These are phyloP conservation scores for Aspergillus haitiensis DNA, from an alignment of 495 filamentous ascomycete genomes.

Conservation along the genomic window DNA sequence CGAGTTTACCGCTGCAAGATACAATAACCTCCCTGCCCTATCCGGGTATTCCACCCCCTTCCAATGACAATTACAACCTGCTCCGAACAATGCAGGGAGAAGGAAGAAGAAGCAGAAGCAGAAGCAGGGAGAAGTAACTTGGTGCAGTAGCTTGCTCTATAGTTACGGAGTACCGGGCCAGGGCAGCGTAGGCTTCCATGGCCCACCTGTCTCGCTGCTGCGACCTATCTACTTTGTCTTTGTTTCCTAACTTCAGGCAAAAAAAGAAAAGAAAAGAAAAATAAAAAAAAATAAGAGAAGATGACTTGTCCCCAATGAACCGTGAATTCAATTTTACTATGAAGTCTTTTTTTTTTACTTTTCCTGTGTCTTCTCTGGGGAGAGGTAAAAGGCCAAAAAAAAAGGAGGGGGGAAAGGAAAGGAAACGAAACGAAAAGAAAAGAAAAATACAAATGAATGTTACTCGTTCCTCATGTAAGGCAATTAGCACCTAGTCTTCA, in stretches of 20 bases:
- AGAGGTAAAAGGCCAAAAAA: no score
- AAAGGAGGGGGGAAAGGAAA: no score
- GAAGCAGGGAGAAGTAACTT: no score
- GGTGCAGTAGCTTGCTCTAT: no score
- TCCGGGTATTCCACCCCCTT: background rate
- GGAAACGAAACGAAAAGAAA: no score
- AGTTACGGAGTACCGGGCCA: no score
- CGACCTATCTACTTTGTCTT: background rate
- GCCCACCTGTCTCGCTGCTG: background rate
- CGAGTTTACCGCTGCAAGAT: conserved; percentile 17
- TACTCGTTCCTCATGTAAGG: no score
- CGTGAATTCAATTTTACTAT: no score
- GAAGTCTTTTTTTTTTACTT: background rate
- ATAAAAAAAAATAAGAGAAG: background rate
- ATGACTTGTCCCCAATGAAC: conserved; percentile 9
- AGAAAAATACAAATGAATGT: no score
- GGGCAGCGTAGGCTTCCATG: background rate
- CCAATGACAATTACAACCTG: background rate
- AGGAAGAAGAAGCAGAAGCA: no score
- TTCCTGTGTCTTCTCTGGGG: conserved; percentile 6
- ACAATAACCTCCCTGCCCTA: conserved; percentile 1
- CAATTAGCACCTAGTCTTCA: no score
- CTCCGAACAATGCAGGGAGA: background rate
- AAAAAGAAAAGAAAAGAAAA: background rate
- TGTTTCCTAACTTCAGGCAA: background rate